Conservation (phyloP, 768 basidiomycete genomes). For the Gautieria morchelliformis region DNA sequence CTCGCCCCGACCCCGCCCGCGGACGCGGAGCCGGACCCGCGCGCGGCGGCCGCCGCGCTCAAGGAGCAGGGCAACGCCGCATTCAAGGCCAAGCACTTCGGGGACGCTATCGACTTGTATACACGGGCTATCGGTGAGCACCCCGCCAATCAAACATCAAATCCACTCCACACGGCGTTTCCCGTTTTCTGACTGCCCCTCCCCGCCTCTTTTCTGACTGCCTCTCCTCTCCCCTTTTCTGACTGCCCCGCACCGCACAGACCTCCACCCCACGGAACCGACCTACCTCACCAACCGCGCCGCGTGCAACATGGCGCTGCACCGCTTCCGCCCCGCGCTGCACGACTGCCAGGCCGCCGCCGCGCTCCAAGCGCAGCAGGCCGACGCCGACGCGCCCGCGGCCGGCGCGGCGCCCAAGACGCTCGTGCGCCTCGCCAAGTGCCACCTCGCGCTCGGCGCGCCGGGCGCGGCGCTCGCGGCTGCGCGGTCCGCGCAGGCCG, state of each 20-base stretch:
- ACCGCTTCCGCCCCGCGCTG: constrained; percentile 65
- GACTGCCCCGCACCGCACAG: no score
- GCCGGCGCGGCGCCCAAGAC: constrained; percentile 70
- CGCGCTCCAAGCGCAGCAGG: no score
- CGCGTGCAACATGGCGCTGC: constrained; percentile 74
- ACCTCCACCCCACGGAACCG: constrained; percentile 57
- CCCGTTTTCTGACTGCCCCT: no score
- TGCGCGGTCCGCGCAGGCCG: constrained; percentile 48
- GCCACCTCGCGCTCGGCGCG: constrained; percentile 72
- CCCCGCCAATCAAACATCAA: no score
- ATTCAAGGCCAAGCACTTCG: constrained; percentile 58
- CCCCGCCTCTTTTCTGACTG: no score
- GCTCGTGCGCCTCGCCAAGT: constrained; percentile 71
- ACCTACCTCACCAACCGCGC: constrained; percentile 81
- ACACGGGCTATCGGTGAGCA: constrained; percentile 59
- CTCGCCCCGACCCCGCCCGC: no score
- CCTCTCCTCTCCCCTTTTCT: no score
- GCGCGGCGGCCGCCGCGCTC: no score
- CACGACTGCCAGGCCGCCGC: constrained; percentile 83
- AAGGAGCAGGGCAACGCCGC: constrained; percentile 71
- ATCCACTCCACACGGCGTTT: no score
- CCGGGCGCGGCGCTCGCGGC: constrained; percentile 58
- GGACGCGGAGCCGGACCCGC: no score
- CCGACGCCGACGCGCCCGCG: no score
- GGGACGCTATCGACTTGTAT: constrained; percentile 65